These are phyloP conservation scores for Phyllosticta capitalensis DNA, from an alignment of 2,329 filamentous ascomycete species.

Conservation along the genomic window DNA sequence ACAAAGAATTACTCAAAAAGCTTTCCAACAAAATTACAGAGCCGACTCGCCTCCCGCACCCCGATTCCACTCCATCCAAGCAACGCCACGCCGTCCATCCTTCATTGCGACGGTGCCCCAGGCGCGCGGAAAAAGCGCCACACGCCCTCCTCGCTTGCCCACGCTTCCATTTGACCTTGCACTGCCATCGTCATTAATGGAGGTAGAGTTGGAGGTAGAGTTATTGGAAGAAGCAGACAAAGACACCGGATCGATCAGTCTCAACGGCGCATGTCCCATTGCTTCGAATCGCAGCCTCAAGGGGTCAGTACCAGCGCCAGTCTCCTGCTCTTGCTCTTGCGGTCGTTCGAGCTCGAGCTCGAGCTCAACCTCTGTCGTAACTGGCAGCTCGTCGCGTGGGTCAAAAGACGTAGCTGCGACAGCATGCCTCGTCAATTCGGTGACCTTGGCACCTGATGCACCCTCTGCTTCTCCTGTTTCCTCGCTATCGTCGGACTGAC, in stretches of 20 bases:
- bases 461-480: background rate
- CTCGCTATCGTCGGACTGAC: background rate
- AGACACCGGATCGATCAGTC: background rate
- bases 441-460: background rate
- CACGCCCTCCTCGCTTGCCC: too few relatives aligned
- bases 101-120: background rate
- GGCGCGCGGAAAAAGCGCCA: background rate
- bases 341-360: too few relatives aligned
- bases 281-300: background rate
- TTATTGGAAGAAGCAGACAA: too few relatives aligned
- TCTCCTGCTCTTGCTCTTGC: background rate
- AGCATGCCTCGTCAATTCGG: background rate
- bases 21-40: too few relatives aligned
- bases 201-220: too few relatives aligned
- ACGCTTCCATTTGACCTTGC: background rate
- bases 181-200: too few relatives aligned
- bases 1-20: too few relatives aligned
- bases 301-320: background rate
- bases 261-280: background rate
- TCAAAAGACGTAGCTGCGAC: background rate
- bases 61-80: constrained; percentile 1
- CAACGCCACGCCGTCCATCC: background rate
- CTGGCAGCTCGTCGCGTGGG: background rate
- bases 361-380: background rate
- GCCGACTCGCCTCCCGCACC: background rate